Base-by-base conservation (phyloP, 805 yeast species). In the Wickerhamomyces bisporus region DNA sequence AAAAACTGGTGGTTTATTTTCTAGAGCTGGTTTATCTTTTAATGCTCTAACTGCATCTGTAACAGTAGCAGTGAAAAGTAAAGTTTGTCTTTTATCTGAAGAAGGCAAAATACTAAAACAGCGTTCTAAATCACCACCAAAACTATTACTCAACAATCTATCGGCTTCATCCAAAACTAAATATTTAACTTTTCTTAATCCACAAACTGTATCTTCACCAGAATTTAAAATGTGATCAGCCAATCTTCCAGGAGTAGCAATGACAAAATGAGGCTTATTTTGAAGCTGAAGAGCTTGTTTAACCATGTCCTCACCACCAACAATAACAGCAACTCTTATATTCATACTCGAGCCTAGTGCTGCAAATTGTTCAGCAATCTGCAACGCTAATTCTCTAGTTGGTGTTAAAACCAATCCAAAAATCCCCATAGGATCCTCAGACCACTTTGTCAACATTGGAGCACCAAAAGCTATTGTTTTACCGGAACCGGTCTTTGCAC, bases 401-500 rank as follows among this genome's bases (percentile, higher is more conserved):
- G 98, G 98, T 0, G 98, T 93, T 40, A 93, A 61, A 1, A 93
- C 75, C 2, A 93, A 65, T 3, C 97, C 98, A 61, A 71, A 93
- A 27, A 93, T 84, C 1, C 97, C 98, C 60, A 75, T 75, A 1
- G 98, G 98, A 58, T 93, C 98, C 48, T 81, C 84, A 0, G 97
- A 85, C 96, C 98, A 93, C 54, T 82, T 73, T 1, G 95, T 78
- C 39, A 93, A 67, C 86, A 93, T 91, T 2, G 98, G 98, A n/a
- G 87, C 94, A 1, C 91, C 98, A 71, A 93, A 93, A 1, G 98
- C 96, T 17, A 93, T 79, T 2, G 98, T 93, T 58, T 93, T 93
- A 74, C 98, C 98, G 14, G 95, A 82, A 62, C 98, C 98, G 0
- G 98, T 93, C 60, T 85, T 85, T 24, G 98, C 98, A 30, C 98